Conservation (phyloP, 371 early-diverging fungal species). For the Actinomucor elegans region DNA sequence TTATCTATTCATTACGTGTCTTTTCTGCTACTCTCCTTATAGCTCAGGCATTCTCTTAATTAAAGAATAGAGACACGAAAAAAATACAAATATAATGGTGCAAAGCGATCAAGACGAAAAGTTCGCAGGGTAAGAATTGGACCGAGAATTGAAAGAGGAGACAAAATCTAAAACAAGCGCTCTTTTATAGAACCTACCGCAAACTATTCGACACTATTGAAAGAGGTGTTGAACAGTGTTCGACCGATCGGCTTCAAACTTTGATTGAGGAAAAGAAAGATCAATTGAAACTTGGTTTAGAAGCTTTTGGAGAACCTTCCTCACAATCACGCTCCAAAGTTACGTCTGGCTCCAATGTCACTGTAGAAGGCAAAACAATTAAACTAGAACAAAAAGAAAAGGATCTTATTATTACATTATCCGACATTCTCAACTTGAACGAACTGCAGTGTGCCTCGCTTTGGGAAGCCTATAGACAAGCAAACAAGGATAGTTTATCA, state of each 20-base stretch:
- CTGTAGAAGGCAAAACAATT: conserved; percentile 36
- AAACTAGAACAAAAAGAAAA: conserved; percentile 34
- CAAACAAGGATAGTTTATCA: conserved; percentile 1
- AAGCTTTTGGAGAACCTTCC: conserved; percentile 32
- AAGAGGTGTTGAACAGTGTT: conserved; percentile 43
- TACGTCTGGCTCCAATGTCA: conserved; percentile 18
- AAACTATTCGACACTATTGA: conserved; percentile 46
- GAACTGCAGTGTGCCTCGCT: conserved; percentile 34
- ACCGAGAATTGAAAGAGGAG: background rate
- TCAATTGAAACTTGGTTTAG: conserved; percentile 33
- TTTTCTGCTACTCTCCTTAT: too few species aligned
- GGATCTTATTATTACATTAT: conserved; percentile 31
- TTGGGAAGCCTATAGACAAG: conserved; percentile 32
- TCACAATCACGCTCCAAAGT: conserved; percentile 36
- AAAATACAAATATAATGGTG: conserved; percentile 2
- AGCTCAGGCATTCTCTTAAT: background rate
- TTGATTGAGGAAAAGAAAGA: conserved; percentile 37
- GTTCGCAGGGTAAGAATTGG: conserved; percentile 29
- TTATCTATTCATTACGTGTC: background rate
- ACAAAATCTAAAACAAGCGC: background rate
- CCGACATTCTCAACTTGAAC: conserved; percentile 31
- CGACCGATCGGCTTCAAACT: conserved; percentile 46
- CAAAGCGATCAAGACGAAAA: conserved; percentile 22
- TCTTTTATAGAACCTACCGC: conserved; percentile 37
- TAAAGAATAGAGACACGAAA: background rate